Base-by-base conservation (phyloP, 2,329 filamentous ascomycete species). In the Ramularia collo-cygni region DNA sequence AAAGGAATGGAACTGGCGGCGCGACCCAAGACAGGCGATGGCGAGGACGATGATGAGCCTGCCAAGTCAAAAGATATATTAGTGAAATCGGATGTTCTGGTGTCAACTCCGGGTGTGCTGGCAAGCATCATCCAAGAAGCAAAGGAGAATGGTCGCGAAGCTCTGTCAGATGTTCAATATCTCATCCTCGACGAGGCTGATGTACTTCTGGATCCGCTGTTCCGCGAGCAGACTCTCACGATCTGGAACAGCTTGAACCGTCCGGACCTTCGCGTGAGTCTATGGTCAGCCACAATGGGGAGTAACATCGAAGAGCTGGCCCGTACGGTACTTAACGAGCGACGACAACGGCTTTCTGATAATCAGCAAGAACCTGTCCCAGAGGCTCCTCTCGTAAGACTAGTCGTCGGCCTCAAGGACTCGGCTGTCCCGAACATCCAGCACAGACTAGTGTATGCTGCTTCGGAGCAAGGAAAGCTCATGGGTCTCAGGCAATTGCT, bases 251-350 rank as follows among this genome's bases (percentile, higher is more conserved):
- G 84, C 3, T 90, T 90, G 61, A 79, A 71, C 2, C 80, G 81
- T 51, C 70, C 77, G 3, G 65, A 72, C n/a, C 69, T 96, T 7
- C 76, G 80, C 16, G 72, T 87, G 3, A 86, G 84, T 8, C 80
- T 94, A 44, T 98, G 90, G 88, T 96, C 92, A 10, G 92, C 92
- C 10, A 98, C 92, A 0, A 95, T 98, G 81, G 87, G 85, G 3
- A 95, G 90, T 12, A 92, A 83, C 53, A 85, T 96, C 29, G 92
- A 98, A 66, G 72, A 80, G 14, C 70, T 95, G 6, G 76, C 86
- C 33, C 75, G 75, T 5, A 75, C 77, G n/a, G 82, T 81, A 10
- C 75, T 92, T 36, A 66, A 71, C 28, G 65, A 71, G 7, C 73
- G 80, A 13, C 45, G 44, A n/a, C 29, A 32, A 12, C 40, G 36